Base-by-base conservation (phyloP, 2,329 filamentous ascomycete genomes). In the Polytolypa hystricis region DNA sequence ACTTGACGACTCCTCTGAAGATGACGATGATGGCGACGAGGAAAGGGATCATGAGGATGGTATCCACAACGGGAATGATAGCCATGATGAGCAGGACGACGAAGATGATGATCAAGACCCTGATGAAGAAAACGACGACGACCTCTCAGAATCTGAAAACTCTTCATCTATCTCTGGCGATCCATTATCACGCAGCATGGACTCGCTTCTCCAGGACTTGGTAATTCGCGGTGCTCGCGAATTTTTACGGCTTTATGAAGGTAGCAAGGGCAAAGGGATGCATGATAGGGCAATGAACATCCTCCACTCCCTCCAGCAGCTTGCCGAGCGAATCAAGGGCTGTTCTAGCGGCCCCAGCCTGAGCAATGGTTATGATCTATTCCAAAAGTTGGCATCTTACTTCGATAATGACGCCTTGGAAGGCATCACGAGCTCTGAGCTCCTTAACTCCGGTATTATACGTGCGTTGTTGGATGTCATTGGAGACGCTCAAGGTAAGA, bases 401-500 rank as follows among this genome's bases (percentile, higher is more conserved):
- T 98, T 98, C 49, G 81, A 93, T 50, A 79, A 81, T 0, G 84
- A 95, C 59, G 81, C 91, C 1, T 61, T 94, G 37, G 83, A 94
- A 53, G 93, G 85, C 55, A 87, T 95, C 36, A 98, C 91, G 1
- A 98, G 91, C 59, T 87, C 89, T 32, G 91, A 98, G 56, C 67
- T 98, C 20, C 74, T 96, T 35, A 85, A 84, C 19, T 96, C 91
- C 2, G 84, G 86, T 12, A 76, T 98, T 38, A 87, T 98, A 8
- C 77, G 84, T 30, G 78, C 84, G 7, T 67, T 98, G 2, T 72
- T 96, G 29, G 74, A 83, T 20, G 74, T 94, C 7, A 86, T 98
- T 53, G 83, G 79, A 49, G 79, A 82, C 42, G 32, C 5, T 18
- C 25, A 25, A 25, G 21, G n/a, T 25, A n/a, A 25, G 7, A 7